Base-by-base conservation (phyloP, 176 grass and related monocot genomes). In the Areca catechu region DNA sequence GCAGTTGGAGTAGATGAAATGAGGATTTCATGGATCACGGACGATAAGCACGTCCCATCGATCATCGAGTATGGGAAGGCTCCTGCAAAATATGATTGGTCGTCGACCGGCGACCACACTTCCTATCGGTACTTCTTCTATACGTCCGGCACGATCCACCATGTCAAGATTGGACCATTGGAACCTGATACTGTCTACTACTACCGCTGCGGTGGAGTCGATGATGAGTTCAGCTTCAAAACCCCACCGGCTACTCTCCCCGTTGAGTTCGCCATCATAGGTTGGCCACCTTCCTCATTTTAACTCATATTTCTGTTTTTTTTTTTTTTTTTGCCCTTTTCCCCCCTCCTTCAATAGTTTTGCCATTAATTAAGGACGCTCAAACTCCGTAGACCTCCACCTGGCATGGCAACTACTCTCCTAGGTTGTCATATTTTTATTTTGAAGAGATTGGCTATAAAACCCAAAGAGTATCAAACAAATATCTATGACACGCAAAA, bases 91-190 rank as follows among this genome's bases (percentile, higher is more conserved):
- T 85, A 91, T 64, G 80, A 75, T 4, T 4, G 19, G 61, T 72
- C 83, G 52, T 29, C 78, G 9, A 80, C 72, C 24, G 87, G 86
- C 16, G 93, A 85, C 16, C 72, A 78, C 53, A 88, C 93, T 22
- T 88, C 83, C 0, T 91, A 97, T 66, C 68, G 76, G 23, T 97
- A 97, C 72, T 85, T 88, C 69, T 77, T 81, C 55, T 96, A 96
- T 76, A 23, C 76, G 23, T 96, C 92, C 55, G 92, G 92, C 77
- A 79, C 75, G 73, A 88, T 90, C 78, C 86, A 96, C 86, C 92
- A 96, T 61, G 92, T 85, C 57, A 87, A 64, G 19, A 90, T 96
- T 61, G 92, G 92, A 1, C 86, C 92, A 4, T 74, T 96, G 48
- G 74, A 76, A 17, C 80, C 83, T 4, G 57, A 60, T 68, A 75